Evolutionary conservation across 345 rosid genomes (phyloP).

Genomic region (Noccaea bulbosa): DNA sequence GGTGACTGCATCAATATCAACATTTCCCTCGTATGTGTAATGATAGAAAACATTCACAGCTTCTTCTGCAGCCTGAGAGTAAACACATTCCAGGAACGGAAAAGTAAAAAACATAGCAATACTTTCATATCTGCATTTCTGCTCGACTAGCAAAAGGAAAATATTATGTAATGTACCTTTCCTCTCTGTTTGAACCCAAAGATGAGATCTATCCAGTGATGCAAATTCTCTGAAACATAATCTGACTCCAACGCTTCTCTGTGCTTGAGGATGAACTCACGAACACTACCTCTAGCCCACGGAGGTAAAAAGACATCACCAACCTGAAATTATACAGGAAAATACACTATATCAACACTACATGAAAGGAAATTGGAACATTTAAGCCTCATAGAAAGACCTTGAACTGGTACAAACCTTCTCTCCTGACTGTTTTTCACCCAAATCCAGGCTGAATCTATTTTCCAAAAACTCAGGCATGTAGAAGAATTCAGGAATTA

Average conservation of each 20-base stretch:
- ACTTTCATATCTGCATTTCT: conserved; percentile 29
- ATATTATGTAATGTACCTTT: conserved; percentile 60
- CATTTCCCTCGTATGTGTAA: conserved; percentile 99
- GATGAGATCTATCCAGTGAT: conserved; percentile 99
- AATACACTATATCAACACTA: conserved; percentile 6
- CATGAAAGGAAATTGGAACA: conserved; percentile 27
- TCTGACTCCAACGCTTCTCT: conserved; percentile 96
- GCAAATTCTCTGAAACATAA: conserved; percentile 94
- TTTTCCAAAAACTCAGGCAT: conserved; percentile 96
- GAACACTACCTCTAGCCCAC: conserved; percentile 94
- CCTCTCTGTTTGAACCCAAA: conserved; percentile 99
- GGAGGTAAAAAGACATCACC: conserved; percentile 91
- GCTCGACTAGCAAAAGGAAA: conserved; percentile 18
- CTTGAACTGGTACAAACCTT: conserved; percentile 62
- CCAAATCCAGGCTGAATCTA: conserved; percentile 82
- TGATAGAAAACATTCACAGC: conserved; percentile 99
- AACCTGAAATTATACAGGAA: conserved; percentile 57
- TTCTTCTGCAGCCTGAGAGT: conserved; percentile 93
- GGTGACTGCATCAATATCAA: conserved; percentile 95
- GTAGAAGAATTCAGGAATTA: conserved; percentile 99
- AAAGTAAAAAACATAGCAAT: conserved; percentile 33
- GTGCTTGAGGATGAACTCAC: conserved; percentile 91
- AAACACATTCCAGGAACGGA: conserved; percentile 31
- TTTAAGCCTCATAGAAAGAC: conserved; percentile 20
- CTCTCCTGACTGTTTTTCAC: conserved; percentile 98